Base-by-base conservation (phyloP, 352 stramenopile genomes). In the Phytophthora foliorum region DNA sequence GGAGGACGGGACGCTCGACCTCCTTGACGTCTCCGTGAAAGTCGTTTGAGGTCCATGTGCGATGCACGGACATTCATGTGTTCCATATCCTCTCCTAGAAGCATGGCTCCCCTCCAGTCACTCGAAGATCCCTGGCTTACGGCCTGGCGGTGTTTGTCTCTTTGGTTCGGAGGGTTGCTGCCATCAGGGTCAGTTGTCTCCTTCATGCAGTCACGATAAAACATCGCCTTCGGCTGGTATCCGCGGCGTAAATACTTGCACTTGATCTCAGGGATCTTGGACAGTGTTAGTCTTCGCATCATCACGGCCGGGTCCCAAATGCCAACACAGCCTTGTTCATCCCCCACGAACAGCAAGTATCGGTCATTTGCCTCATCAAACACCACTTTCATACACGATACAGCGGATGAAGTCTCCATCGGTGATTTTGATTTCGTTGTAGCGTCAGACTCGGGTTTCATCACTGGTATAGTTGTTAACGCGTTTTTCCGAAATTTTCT, bases 161-260 rank as follows among this genome's bases (percentile, higher is more conserved):
- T 32, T 45, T 67, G 61, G 14, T 39, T 65, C 36, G 54, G 42
- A 6, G 42, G 29, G 19, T 10, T 63, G 19, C 22, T 56, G 9
- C 55, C 31, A 22, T 51, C 63, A 34, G n/a, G 38, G n/a, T 24
- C 49, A 34, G 55, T 52, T 6, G 59, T 31, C 31, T 93, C 82
- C 45, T 87, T 87, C 7, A 70, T n/a, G 24, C 54, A 89, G 29
- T 90, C 80, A 8, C 83, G 81, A 27, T 72, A 63, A 63, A 93
- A 92, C 68, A 80, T 88, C 2, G 77, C 74, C 19, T 82, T 82
- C 0, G 82, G 80, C 27, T 93, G 81, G 49, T 92, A 92, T 3
- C 86, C 83, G 11, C 82, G 80, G 0, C 81, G 66, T 13, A 89
- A 53, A 39, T 84, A 83, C 44, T 90, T 91, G 55, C 81, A 85